Conservation (phyloP, 1,284 basidiomycete genomes). For the Pisolithus thermaeus region DNA sequence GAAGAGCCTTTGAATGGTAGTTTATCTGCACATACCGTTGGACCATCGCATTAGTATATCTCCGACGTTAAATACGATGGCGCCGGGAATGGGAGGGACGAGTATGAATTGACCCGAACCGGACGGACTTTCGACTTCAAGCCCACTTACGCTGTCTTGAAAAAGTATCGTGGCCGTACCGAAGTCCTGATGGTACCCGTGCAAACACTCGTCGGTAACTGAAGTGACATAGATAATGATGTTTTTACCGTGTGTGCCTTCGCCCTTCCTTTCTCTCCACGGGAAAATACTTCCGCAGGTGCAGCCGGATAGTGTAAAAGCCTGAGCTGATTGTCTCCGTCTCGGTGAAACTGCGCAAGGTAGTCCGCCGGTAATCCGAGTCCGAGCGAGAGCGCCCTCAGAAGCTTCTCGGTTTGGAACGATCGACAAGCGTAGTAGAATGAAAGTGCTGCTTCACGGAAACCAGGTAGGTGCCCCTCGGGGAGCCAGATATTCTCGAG, state of each 20-base stretch:
- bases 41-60: slow-evolving; percentile 21
- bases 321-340: slow-evolving; percentile 32
- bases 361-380: slow-evolving; percentile 12
- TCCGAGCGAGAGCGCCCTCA: slow-evolving; percentile 31
- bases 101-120: slow-evolving; percentile 11
- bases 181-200: slow-evolving; percentile 21
- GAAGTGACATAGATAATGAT: not conserved
- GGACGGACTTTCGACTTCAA: slow-evolving; percentile 29
- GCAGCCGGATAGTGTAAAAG: slow-evolving; percentile 31
- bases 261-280: slow-evolving; percentile 27
- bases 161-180: slow-evolving; percentile 34
- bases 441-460: slow-evolving; percentile 11
- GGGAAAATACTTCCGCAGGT: slow-evolving; percentile 16
- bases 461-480: slow-evolving; percentile 28
- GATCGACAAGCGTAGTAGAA: slow-evolving; percentile 14
- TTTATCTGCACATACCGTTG: slow-evolving; percentile 10
- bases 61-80: slow-evolving; percentile 16
- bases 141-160: slow-evolving; percentile 33
- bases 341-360: slow-evolving; percentile 22
- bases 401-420: slow-evolving; percentile 20
- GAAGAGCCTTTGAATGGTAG: not conserved
- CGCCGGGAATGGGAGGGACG: slow-evolving; percentile 12
- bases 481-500: slow-evolving; percentile 32
- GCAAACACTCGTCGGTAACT: not conserved
- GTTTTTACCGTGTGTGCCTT: slow-evolving; percentile 28